phyloP scores from a whole-genome alignment of 495 filamentous ascomycete genomes.

The Neurospora sp. region DNA sequence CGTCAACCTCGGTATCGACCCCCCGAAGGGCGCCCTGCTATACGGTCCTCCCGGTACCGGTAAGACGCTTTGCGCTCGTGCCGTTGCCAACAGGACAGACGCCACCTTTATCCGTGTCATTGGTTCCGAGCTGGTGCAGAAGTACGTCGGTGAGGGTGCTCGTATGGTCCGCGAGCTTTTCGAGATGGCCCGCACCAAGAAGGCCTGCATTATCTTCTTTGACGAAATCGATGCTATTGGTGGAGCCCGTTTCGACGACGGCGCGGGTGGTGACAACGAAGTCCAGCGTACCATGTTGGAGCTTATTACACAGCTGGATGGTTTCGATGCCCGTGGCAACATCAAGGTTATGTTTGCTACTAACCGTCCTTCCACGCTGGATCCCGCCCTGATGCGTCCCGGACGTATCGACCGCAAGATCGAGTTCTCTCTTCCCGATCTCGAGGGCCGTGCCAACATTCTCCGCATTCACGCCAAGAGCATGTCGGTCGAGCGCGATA shows the following conservation, averaged over 20 bases:
- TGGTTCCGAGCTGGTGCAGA: slow-evolving; percentile 92
- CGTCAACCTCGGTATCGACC: slow-evolving; percentile 94
- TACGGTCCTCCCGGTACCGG: slow-evolving; percentile 96
- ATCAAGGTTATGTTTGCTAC: slow-evolving; percentile 99
- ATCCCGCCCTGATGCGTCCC: slow-evolving; percentile 92
- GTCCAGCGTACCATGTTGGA: slow-evolving; percentile 99
- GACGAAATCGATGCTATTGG: slow-evolving; percentile 98
- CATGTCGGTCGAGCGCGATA: slow-evolving; percentile 98
- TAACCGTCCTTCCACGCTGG: slow-evolving; percentile 90
- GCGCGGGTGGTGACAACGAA: slow-evolving; percentile 95
- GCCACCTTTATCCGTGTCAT: slow-evolving; percentile 99
- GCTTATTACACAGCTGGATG: slow-evolving; percentile 94
- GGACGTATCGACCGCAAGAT: slow-evolving; percentile 98
- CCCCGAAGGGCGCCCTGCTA: slow-evolving; percentile 91
- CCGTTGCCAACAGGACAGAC: slow-evolving; percentile 94
- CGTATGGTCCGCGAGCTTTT: slow-evolving; percentile 98
- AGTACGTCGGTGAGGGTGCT: slow-evolving; percentile 96
- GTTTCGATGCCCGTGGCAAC: slow-evolving; percentile 94
- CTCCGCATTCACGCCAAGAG: slow-evolving; percentile 98
- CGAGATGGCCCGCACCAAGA: slow-evolving; percentile 99
- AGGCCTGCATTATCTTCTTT: slow-evolving; percentile 99
- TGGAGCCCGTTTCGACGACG: slow-evolving; percentile 96
- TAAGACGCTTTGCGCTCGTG: slow-evolving; percentile 95
- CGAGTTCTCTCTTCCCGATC: slow-evolving; percentile 92
- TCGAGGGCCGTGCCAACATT: slow-evolving; percentile 95